Base-by-base conservation (phyloP, 768 basidiomycete species). In the Lactarius hatsudake region DNA sequence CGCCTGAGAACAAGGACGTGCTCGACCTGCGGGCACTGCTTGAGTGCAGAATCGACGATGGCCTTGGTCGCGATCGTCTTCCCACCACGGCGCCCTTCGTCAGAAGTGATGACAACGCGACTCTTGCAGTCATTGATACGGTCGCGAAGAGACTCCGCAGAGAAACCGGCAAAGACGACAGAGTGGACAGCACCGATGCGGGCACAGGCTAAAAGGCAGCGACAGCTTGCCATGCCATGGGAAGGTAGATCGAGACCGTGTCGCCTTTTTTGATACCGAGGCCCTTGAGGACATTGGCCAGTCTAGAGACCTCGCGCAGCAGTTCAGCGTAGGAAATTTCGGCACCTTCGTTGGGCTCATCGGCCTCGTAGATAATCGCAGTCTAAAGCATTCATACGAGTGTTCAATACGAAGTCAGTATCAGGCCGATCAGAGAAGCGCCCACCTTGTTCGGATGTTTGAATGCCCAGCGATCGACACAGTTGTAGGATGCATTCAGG, bases 361-460 rank as follows among this genome's bases (percentile, higher is more conserved):
- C 96, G 1, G 95, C 96, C 77, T 99, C 96, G 80, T 96, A 99
- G 77, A 98, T 95, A 78, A 98, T 97, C 34, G 96, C 96, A 32
- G 89, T 87, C 91, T 94, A 71, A 2, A 30, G 15, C 6, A 60
- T 38, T 12, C 48, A 51, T 12, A 26, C 20, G 32, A 38, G 28
- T 28, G 30, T 1, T 28, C n/a, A 48, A 36, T 38, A 42, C 20
- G 23, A 66, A 51, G 54, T 51, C 38, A 40, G 61, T 26, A 58
- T 42, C 36, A 42, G 57, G 43, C 48, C 59, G 30, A 42, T 67
- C 36, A 43, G 12, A 38, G 56, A n/a, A 30, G 30, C 20, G 34
- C 45, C 8, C 65, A 87, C 90, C 80, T 87, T 89, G 76, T 97
- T 80, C 0, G 96, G 97, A 73, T 95, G 80, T 75, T 87, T 86